These are phyloP conservation scores for Pleurostoma richardsiae DNA, from an alignment of 2,329 filamentous ascomycete species.

Conservation along the genomic window DNA sequence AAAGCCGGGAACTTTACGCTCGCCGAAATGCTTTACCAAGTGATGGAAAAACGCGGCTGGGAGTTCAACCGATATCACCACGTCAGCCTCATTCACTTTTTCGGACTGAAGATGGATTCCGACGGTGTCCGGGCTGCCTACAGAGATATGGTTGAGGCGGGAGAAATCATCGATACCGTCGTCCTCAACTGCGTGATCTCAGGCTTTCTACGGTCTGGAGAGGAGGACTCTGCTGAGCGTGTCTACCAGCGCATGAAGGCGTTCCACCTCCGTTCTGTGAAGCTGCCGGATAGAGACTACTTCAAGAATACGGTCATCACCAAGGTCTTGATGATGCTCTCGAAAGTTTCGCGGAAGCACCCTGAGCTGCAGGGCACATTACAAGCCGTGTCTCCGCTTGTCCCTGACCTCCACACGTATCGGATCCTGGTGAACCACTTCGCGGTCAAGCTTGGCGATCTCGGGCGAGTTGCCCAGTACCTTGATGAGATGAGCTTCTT, in stretches of 20 bases:
- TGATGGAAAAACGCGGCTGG: slow-evolving; percentile 69
- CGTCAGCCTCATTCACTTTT: slow-evolving; percentile 77
- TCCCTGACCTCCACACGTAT: slow-evolving; percentile 75
- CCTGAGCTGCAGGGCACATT: slow-evolving; percentile 45
- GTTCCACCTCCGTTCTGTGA: slow-evolving; percentile 35
- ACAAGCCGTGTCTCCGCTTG: slow-evolving; percentile 61
- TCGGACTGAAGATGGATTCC: slow-evolving; percentile 70
- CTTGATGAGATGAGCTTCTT: slow-evolving; percentile 76
- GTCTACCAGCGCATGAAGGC: slow-evolving; percentile 82
- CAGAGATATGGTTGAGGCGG: slow-evolving; percentile 73
- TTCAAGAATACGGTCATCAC: slow-evolving; percentile 44
- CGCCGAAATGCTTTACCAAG: slow-evolving; percentile 77
- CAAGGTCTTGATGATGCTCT: slow-evolving; percentile 53
- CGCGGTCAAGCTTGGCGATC: slow-evolving; percentile 61
- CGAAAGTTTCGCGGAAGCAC: slow-evolving; percentile 46
- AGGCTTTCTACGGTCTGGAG: slow-evolving; percentile 70
- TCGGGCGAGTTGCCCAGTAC: slow-evolving; percentile 64
- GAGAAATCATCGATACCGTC: slow-evolving; percentile 83
- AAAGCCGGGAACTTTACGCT: slow-evolving; percentile 80
- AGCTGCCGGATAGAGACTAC: slow-evolving; percentile 39
- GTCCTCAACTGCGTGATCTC: slow-evolving; percentile 84
- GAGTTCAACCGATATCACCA: slow-evolving; percentile 74
- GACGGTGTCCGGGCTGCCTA: slow-evolving; percentile 73
- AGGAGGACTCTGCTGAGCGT: slow-evolving; percentile 70
- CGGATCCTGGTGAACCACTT: slow-evolving; percentile 74